Base-by-base conservation (phyloP, 306 rosid species). In the Lathyrus sativus region DNA sequence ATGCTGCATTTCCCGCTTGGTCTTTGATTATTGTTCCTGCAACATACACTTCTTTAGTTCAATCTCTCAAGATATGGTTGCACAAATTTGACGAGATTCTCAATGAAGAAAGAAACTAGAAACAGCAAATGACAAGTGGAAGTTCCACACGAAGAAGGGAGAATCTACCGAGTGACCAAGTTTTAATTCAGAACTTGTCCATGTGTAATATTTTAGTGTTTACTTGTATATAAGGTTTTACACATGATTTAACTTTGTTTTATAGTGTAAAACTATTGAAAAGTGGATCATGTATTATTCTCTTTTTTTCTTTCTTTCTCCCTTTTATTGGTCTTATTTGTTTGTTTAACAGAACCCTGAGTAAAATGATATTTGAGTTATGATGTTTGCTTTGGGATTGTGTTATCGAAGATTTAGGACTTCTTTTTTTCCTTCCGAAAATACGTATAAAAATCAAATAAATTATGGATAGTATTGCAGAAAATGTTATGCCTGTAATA, bases 21-120 rank as follows among this genome's bases (percentile, higher is more conserved):
- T 41, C 10, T 44, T 17, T 56, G 55, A 22, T 49, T 41, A 53
- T 33, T 50, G 53, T 70, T 67, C 59, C 44, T 64, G 38, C 39
- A 62, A 42, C 65, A 31, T 64, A 22, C 55, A 64, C 61, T 56
- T 77, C 66, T 45, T 24, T 39, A 51, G 35, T 39, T 74, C 53
- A 19, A 74, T 46, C 31, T 39, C 37, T 65, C 62, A 17, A 45
- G 45, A 11, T 41, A 15, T 55, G 7, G 65, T 74, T 44, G 58
- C 70, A 35, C 68, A 46, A 62, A 57, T 79, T 74, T 67, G 80
- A 74, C 54, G 73, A 68, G 58, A 54, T 66, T 58, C 53, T 60
- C 35, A 31, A 10, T 46, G 67, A 17, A 63, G 71, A 17, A 53
- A 53, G 58, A 71, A 65, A 48, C 77, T 58, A 38, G 48, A 62